Base-by-base conservation (phyloP, 805 yeast genomes). In the Candida manassasensis region DNA sequence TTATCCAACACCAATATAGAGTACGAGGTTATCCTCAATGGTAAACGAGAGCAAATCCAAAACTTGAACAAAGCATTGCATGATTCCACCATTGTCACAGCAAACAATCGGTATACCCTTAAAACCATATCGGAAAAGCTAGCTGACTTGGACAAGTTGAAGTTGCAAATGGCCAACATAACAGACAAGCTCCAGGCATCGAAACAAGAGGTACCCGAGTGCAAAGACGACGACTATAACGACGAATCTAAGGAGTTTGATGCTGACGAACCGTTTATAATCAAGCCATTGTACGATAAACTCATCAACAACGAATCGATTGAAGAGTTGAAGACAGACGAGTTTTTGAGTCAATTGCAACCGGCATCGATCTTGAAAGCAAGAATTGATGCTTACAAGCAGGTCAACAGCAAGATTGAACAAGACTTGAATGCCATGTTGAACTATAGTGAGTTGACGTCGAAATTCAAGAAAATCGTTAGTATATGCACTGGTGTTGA, bases 251-350 rank as follows among this genome's bases (percentile, higher is more conserved):
- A 61, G 14, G 65, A 69, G 72, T 81, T 78, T 48, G 90, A 84
- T 57, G 90, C 95, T 0, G 97, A 89, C 59, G 90, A 85, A 51
- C 96, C 96, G n/a, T 90, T 86, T 58, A 71, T 83, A 32, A 73
- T 86, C 8, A 68, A 73, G 50, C 67, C 76, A 5, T 67, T 84
- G 10, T 80, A 73, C 49, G 72, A 76, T 26, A 71, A 69, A 43
- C 57, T 84, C n/a, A 31, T 50, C 3, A 49, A 50, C 14, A 39
- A 54, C 27, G 60, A 57, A 42, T 35, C 50, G 9, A 44, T 53
- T 3, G 59, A 54, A 5, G 52, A 45, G 26, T 46, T 51, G 32
- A 47, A 43, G 37, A 37, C 49, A 33, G 52, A 53, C 5, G 58
- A 50, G 27, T 35, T 57, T 19, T 17, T 59, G 30, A 37, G 38